phyloP scores from a whole-genome alignment of 1,284 basidiomycete genomes.

The Lentinula novae-zelandiae region DNA sequence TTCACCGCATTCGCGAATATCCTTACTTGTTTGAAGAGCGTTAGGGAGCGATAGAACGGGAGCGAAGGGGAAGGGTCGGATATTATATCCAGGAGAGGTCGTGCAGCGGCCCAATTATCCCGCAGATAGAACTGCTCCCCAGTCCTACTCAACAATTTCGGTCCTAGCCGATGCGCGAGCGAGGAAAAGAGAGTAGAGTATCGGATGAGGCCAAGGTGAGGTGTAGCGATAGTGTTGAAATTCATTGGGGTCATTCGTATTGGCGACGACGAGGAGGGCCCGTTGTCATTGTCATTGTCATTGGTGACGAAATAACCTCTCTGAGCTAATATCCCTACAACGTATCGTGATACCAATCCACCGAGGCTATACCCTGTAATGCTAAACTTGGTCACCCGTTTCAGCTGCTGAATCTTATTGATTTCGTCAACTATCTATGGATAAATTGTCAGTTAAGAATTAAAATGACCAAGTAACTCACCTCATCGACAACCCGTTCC shows the following conservation, averaged over 20 bases:
- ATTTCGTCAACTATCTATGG: slow-evolving; percentile 30
- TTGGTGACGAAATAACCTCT: slow-evolving; percentile 65
- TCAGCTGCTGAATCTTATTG: slow-evolving; percentile 44
- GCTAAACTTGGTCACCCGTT: slow-evolving; percentile 62
- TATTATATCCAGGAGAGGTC: slow-evolving; percentile 80
- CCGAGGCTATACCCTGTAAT: slow-evolving; percentile 80
- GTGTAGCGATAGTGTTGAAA: slow-evolving; percentile 82
- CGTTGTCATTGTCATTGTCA: neutral
- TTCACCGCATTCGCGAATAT: slow-evolving; percentile 88
- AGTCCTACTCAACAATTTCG: slow-evolving; percentile 73
- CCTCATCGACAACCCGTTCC: slow-evolving; percentile 62
- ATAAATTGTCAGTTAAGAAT: neutral
- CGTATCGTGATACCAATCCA: slow-evolving; percentile 76
- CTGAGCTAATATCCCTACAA: slow-evolving; percentile 70
- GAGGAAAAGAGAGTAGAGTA: slow-evolving; percentile 62
- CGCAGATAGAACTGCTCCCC: slow-evolving; percentile 78
- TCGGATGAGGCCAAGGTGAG: slow-evolving; percentile 67
- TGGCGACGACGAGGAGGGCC: neutral
- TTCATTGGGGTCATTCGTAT: slow-evolving; percentile 50
- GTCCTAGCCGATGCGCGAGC: slow-evolving; percentile 59
- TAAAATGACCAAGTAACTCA: neutral
- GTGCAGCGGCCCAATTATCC: slow-evolving; percentile 56
- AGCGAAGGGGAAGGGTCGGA: slow-evolving; percentile 78
- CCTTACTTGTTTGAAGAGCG: slow-evolving; percentile 64
- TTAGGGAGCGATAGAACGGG: slow-evolving; percentile 76